Conservation (phyloP, 306 rosid species). For the Oemleria cerasiformis region DNA sequence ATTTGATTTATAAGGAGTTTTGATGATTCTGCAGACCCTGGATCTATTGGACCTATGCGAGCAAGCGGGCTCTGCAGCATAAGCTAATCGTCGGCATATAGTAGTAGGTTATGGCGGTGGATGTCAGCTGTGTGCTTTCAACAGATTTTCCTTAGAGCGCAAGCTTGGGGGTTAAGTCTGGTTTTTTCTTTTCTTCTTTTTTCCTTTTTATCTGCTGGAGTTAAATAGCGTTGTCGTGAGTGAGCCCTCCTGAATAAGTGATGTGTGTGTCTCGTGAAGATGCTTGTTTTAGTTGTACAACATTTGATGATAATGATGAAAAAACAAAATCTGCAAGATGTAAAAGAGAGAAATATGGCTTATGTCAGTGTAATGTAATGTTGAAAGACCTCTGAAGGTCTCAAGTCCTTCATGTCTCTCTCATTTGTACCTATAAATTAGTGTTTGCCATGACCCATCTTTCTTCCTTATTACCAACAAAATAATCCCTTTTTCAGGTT, state of each 20-base stretch:
- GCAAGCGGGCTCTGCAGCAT: conserved; percentile 85
- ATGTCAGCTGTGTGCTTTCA: conserved; percentile 51
- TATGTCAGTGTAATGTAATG: conserved; percentile 27
- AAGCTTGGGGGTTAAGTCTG: conserved; percentile 74
- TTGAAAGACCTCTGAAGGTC: conserved; percentile 16
- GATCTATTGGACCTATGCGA: conserved; percentile 90
- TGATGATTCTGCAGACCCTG: conserved; percentile 65
- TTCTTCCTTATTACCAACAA: not conserved
- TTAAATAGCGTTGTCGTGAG: conserved; percentile 29
- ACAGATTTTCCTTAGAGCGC: conserved; percentile 87
- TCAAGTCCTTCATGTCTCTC: conserved; percentile 13
- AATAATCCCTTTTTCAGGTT: too few relatives aligned
- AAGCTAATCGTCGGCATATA: conserved; percentile 35
- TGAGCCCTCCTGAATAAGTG: conserved; percentile 56
- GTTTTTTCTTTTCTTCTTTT: conserved; percentile 8
- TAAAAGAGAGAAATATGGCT: conserved; percentile 24
- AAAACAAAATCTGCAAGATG: conserved; percentile 25
- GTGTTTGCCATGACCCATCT: conserved; percentile 7
- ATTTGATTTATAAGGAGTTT: not conserved
- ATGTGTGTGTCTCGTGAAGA: conserved; percentile 33
- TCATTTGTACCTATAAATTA: conserved; percentile 13
- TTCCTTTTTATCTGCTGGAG: conserved; percentile 17
- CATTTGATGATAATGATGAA: conserved; percentile 31
- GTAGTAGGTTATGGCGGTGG: conserved; percentile 53
- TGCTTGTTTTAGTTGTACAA: conserved; percentile 46